These are phyloP conservation scores for Ophiosphaerella narmari DNA, from an alignment of 2,329 filamentous ascomycete genomes.

Conservation along the genomic window DNA sequence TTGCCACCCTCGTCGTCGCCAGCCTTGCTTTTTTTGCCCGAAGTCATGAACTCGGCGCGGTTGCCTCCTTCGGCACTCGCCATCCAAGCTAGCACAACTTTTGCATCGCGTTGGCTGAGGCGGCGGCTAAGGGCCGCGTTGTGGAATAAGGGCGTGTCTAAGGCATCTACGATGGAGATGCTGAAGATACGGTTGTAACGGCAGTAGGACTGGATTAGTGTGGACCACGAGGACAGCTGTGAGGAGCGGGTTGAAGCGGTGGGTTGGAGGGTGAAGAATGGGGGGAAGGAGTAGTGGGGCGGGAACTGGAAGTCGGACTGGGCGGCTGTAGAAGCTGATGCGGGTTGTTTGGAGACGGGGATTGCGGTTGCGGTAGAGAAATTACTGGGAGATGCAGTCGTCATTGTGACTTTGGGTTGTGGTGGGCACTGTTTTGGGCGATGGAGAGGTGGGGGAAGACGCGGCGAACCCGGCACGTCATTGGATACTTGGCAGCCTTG, in stretches of 20 bases:
- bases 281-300: constrained; percentile 71
- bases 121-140: constrained; percentile 52
- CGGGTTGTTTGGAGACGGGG: no score
- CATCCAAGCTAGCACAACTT: constrained; percentile 63
- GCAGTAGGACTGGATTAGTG: constrained; percentile 83
- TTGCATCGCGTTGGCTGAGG: constrained; percentile 58
- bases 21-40: constrained; percentile 17
- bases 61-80: constrained; percentile 55
- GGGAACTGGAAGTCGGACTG: constrained; percentile 47
- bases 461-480: no score
- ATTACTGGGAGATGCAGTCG: no score
- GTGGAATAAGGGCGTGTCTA: constrained; percentile 61
- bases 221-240: constrained; percentile 84
- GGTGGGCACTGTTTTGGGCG: no score
- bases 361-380: no score
- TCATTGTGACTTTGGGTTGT: no score
- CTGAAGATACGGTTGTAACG: constrained; percentile 76
- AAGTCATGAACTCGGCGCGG: constrained; percentile 67
- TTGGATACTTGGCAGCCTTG: no score
- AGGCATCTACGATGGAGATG: constrained; percentile 66
- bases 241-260: constrained; percentile 74
- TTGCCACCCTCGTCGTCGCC: constrained; percentile 37
- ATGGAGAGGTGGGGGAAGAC: no score
- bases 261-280: constrained; percentile 83
- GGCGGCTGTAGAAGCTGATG: no score